Percentiles rank a stretch among this genome's conserved stretches.
These are phyloP conservation scores for Rubus parviflorus DNA, from an alignment of 306 rosid species.

Conservation along the genomic window DNA sequence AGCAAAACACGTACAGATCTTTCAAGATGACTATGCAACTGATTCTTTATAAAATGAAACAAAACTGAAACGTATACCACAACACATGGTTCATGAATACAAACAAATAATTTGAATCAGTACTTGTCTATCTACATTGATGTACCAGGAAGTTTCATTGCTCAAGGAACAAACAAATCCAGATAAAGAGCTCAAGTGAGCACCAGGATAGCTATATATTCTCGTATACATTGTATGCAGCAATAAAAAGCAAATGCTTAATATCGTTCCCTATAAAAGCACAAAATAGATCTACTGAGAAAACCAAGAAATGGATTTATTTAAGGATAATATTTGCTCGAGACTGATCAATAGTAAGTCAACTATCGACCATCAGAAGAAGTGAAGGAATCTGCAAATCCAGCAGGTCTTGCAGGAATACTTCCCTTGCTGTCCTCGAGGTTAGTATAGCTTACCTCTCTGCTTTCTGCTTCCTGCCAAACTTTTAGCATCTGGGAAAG, in stretches of 20 bases:
- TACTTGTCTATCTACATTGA: constrained; percentile 11
- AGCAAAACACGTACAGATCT: neutral
- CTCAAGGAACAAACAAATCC: neutral
- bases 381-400: constrained; percentile 73
- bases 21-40: neutral
- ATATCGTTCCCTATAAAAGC: neutral
- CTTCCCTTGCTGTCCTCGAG: constrained; percentile 61
- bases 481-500: constrained; percentile 68
- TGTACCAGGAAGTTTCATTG: constrained; percentile 4
- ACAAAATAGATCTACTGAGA: constrained; percentile 14
- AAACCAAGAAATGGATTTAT: constrained; percentile 9
- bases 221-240: constrained; percentile 11
- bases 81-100: neutral
- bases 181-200: neutral
- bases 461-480: constrained; percentile 70
- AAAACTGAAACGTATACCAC: neutral
- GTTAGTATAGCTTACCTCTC: constrained; percentile 40
- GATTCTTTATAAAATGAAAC: constrained; percentile 5
- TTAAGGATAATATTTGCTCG: neutral
- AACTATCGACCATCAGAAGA: constrained; percentile 62
- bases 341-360: neutral
- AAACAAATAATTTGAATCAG: neutral
- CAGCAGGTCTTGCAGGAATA: constrained; percentile 62
- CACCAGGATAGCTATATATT: neutral
- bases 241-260: neutral